phyloP scores from a whole-genome alignment of 768 basidiomycete genomes.

The Lactifluus echinatus region DNA sequence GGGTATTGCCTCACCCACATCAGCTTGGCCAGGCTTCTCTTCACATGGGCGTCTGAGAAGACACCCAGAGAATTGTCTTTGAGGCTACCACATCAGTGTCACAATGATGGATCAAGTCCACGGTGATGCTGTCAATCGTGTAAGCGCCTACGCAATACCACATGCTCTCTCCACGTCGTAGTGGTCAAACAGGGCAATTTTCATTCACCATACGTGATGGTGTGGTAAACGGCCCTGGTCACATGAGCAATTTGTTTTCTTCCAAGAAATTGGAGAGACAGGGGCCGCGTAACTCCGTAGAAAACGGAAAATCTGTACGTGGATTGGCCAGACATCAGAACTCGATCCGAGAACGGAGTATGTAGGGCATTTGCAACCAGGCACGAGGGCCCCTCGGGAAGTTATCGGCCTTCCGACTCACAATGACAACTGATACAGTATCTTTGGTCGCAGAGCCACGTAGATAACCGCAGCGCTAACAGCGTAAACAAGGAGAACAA shows the following conservation, averaged over 20 bases:
- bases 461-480: neutral
- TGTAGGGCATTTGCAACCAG: too few species aligned
- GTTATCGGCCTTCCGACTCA: too few species aligned
- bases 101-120: conserved; percentile 8
- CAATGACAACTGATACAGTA: neutral
- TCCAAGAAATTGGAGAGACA: neutral
- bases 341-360: too few species aligned
- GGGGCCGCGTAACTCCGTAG: neutral
- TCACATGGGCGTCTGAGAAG: neutral
- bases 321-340: neutral
- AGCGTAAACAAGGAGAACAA: too few species aligned
- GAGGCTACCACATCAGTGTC: neutral
- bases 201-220: neutral
- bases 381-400: neutral
- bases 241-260: neutral
- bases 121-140: conserved; percentile 15
- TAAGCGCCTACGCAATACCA: neutral
- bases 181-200: neutral
- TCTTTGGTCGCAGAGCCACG: neutral
- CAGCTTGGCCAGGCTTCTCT: neutral
- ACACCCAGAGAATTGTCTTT: neutral
- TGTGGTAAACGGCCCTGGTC: neutral
- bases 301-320: too few species aligned
- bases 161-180: neutral
- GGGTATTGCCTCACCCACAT: neutral